Percentiles rank a stretch among this genome's conserved stretches.
Conservation (phyloP, 176 grass and related monocot genomes). For the Pontederia crassipes region DNA sequence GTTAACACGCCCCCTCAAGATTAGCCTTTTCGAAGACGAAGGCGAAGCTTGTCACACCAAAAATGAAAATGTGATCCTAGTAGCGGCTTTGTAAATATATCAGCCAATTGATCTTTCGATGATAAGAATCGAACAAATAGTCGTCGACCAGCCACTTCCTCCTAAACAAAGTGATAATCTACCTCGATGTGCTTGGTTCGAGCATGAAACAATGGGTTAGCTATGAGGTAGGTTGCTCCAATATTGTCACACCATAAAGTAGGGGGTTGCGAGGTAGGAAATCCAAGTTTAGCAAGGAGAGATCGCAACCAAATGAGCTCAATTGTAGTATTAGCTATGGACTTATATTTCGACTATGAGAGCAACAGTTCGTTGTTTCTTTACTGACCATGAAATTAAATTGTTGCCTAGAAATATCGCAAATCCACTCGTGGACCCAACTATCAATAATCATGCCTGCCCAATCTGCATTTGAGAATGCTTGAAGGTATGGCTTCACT, state of each 20-base stretch:
- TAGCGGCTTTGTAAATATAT: no score
- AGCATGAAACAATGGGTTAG: constrained; percentile 5
- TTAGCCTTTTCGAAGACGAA: no score
- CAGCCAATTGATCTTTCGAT: no score
- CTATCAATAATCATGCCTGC: neutral
- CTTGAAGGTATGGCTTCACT: neutral
- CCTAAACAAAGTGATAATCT: neutral
- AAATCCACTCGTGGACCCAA: neutral
- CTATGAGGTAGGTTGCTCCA: neutral
- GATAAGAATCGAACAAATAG: no score
- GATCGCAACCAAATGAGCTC: neutral
- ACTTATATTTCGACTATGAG: constrained; percentile 9
- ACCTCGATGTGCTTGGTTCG: constrained; percentile 17
- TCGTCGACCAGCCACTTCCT: no score
- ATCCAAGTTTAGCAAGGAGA: neutral
- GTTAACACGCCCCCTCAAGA: no score
- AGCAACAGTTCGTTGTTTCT: neutral
- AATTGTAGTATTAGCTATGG: neutral
- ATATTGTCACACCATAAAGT: constrained; percentile 8
- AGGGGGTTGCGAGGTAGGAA: neutral
- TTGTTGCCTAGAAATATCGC: neutral
- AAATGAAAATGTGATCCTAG: no score
- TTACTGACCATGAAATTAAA: neutral
- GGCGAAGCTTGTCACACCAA: no score
- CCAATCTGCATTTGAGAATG: constrained; percentile 13